These are phyloP conservation scores for Blastobotrys robertii DNA, from an alignment of 805 yeast genomes.

Conservation along the genomic window DNA sequence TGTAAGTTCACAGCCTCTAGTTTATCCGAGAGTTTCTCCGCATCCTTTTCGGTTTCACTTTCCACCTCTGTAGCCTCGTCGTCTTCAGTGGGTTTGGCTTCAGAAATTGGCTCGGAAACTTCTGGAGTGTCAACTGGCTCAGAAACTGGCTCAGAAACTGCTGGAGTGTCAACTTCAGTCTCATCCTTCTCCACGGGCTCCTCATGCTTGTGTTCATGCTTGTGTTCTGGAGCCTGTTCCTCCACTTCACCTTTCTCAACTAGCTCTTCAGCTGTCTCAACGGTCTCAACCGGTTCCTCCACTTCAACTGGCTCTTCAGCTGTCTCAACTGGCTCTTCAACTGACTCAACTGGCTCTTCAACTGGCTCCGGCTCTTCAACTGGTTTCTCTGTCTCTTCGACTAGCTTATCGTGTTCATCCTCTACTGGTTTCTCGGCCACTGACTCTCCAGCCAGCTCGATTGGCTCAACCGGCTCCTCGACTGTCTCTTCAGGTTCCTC, in stretches of 20 bases:
- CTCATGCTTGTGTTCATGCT: no score
- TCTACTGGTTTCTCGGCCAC: constrained; percentile 11
- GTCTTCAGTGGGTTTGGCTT: neutral
- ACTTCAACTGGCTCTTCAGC: neutral
- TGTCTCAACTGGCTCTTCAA: constrained; percentile 1
- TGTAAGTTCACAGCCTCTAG: no score
- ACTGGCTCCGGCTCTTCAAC: constrained; percentile 3
- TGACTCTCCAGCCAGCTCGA: constrained; percentile 7
- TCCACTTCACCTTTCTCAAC: neutral
- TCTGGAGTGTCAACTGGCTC: neutral
- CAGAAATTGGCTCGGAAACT: no score
- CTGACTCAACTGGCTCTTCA: constrained; percentile 1
- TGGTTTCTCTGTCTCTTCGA: constrained; percentile 10
- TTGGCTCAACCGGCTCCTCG: constrained; percentile 7
- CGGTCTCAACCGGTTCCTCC: neutral
- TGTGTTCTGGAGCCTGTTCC: no score
- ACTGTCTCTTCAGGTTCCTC: no score
- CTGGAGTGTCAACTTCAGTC: neutral
- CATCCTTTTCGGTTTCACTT: neutral
- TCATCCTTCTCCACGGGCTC: no score
- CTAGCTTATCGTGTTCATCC: no score
- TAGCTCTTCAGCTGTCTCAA: neutral
- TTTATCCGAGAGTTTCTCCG: no score
- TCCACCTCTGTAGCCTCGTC: constrained; percentile 5
- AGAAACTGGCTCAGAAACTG: no score